Conservation (phyloP, 331 rosid genomes). For the Malus hybrid region DNA sequence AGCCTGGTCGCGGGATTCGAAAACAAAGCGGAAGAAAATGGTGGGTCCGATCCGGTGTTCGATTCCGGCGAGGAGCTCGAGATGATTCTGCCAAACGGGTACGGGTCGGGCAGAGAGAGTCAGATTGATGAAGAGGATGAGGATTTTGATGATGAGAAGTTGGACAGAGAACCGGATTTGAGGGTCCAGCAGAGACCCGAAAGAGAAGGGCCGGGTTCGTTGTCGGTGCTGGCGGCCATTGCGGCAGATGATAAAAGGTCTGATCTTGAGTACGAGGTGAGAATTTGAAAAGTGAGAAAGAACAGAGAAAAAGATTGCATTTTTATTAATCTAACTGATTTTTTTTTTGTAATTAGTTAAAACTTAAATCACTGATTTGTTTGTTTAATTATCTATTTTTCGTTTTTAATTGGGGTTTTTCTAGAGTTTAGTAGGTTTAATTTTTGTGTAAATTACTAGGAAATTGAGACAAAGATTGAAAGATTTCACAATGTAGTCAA, state of each 20-base stretch:
- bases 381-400: not conserved
- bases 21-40: slow-evolving; percentile 18
- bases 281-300: not conserved
- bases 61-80: slow-evolving; percentile 69
- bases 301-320: not conserved
- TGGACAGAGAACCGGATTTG: not conserved
- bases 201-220: slow-evolving; percentile 25
- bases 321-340: not conserved
- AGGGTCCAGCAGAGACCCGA: slow-evolving; percentile 15
- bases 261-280: slow-evolving; percentile 67
- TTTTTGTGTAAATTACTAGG: not conserved
- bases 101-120: slow-evolving; percentile 23
- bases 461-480: not conserved
- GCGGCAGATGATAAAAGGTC: slow-evolving; percentile 65
- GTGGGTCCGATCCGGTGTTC: slow-evolving; percentile 25
- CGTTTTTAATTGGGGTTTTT: not conserved
- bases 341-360: not conserved
- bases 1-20: slow-evolving; percentile 45
- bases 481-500: not conserved
- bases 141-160: slow-evolving; percentile 9
- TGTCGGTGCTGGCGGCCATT: slow-evolving; percentile 41
- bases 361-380: not conserved
- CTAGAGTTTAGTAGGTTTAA: not conserved
- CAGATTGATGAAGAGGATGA: not conserved
- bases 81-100: slow-evolving; percentile 44